A percentile compares a stretch with the other conserved stretches of the same genome.
Conservation (phyloP, 2,329 filamentous ascomycete genomes). For the Colletotrichum sp. region DNA sequence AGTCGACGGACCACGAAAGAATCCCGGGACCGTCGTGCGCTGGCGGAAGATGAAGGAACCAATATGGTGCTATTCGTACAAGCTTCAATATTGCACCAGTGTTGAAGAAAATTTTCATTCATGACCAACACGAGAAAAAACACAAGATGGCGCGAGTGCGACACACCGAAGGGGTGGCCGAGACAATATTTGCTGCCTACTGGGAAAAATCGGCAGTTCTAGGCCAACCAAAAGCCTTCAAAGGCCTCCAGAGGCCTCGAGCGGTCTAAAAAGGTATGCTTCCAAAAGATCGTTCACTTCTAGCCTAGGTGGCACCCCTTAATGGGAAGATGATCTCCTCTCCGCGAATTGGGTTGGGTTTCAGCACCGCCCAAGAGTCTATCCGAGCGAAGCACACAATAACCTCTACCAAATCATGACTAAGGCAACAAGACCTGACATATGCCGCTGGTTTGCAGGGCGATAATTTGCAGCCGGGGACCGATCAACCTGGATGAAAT, state of each 20-base stretch:
- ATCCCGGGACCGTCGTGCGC: neutral
- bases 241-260: neutral
- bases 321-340: neutral
- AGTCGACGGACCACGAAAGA: neutral
- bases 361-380: constrained; percentile 15
- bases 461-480: neutral
- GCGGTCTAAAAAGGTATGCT: constrained; percentile 11
- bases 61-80: neutral
- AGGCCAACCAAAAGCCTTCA: neutral
- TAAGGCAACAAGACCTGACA: neutral
- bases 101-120: neutral
- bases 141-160: neutral
- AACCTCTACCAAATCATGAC: neutral
- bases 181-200: neutral
- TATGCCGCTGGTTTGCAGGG: neutral
- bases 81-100: neutral
- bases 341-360: constrained; percentile 3
- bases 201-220: neutral
- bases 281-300: constrained; percentile 14
- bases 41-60: neutral
- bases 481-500: neutral
- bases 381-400: neutral
- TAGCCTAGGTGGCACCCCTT: neutral
- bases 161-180: constrained; percentile 14
- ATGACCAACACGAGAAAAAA: neutral